Evolutionary conservation across 192 early-diverging fungal genomes (phyloP).

Genomic region (Backusella westeae): DNA sequence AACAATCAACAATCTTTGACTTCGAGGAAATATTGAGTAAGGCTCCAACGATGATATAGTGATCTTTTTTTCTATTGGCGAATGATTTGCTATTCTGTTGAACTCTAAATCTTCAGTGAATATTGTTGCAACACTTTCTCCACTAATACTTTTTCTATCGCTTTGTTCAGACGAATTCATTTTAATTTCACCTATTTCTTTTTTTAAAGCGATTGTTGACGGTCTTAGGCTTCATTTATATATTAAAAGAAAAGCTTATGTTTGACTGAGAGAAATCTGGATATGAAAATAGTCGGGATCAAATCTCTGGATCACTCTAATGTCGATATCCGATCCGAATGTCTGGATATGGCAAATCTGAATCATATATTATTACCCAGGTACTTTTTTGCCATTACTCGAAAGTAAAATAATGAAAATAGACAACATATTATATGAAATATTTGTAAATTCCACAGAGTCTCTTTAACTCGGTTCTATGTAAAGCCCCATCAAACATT

Average conservation of each 20-base stretch:
- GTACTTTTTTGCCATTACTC: not conserved
- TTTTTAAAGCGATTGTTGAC: not conserved
- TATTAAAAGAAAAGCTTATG: not conserved
- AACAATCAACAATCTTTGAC: conserved; percentile 33
- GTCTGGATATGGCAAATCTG: not conserved
- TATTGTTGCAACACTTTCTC: not conserved
- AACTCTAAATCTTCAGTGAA: not conserved
- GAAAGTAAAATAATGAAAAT: not conserved
- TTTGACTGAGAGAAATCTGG: not conserved
- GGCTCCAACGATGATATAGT: not conserved
- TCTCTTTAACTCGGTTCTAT: not conserved
- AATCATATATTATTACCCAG: not conserved
- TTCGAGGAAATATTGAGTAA: conserved; percentile 19
- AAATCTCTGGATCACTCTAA: not conserved
- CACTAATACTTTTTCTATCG: not conserved
- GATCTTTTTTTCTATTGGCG: not conserved
- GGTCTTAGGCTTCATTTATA: not conserved
- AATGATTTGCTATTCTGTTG: not conserved
- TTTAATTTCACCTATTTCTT: not conserved
- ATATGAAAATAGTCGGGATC: not conserved
- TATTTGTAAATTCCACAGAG: not conserved
- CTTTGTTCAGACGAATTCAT: not conserved
- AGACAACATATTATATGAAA: not conserved
- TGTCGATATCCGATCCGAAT: not conserved
- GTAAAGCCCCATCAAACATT: not conserved